Conservation (phyloP, 495 filamentous ascomycete genomes). For the Neurospora pannonica region DNA sequence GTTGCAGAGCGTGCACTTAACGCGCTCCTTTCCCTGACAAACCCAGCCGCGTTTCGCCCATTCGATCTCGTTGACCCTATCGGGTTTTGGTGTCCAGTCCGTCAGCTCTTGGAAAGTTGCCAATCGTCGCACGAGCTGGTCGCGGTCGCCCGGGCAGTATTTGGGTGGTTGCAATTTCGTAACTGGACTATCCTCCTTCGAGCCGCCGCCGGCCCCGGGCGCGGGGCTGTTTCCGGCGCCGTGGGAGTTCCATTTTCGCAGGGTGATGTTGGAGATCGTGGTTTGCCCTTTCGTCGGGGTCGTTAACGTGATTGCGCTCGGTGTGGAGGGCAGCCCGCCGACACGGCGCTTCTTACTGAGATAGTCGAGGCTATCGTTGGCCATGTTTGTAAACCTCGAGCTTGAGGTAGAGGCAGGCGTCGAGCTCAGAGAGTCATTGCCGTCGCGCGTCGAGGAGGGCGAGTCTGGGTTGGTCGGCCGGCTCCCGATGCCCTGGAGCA, state of each 20-base stretch:
- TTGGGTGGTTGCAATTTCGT: constrained; percentile 6
- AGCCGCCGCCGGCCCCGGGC: neutral
- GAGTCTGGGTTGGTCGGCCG: constrained; percentile 15
- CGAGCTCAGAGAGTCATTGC: neutral
- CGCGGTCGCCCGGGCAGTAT: constrained; percentile 79
- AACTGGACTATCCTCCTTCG: neutral
- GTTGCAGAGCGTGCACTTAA: constrained; percentile 75
- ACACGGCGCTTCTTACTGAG: constrained; percentile 40
- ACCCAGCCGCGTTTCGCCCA: constrained; percentile 95
- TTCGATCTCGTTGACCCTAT: constrained; percentile 75
- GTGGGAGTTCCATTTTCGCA: constrained; percentile 30
- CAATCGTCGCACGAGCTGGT: constrained; percentile 69
- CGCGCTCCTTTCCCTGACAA: constrained; percentile 71
- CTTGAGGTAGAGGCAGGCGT: constrained; percentile 8
- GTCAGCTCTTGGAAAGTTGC: constrained; percentile 84
- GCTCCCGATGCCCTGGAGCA: constrained; percentile 42
- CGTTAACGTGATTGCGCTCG: constrained; percentile 4
- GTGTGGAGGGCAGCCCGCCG: constrained; percentile 16
- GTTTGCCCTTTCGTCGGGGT: constrained; percentile 18
- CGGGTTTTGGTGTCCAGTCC: constrained; percentile 76
- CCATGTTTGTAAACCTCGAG: constrained; percentile 11
- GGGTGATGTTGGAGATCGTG: constrained; percentile 30
- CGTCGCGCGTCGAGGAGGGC: constrained; percentile 5
- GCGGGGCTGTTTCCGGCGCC: constrained; percentile 2
- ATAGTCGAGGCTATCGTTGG: constrained; percentile 19